Evolutionary conservation across 768 basidiomycete genomes (phyloP).

Genomic region (Pleurotus eryngii): DNA sequence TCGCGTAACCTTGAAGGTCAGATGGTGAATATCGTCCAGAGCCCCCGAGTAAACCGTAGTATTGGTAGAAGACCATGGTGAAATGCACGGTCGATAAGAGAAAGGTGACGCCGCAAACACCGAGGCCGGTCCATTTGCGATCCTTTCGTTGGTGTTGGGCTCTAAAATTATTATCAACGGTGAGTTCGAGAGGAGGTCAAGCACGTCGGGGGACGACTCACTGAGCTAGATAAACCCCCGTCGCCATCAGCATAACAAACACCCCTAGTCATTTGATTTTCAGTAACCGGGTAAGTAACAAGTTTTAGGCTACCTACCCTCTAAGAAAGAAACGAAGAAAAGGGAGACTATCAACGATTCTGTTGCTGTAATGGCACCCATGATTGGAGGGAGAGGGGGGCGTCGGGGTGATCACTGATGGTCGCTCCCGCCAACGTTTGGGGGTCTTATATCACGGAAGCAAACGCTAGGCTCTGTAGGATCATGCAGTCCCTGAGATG

Average conservation of each 20-base stretch:
- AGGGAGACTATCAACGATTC: constrained; percentile 7
- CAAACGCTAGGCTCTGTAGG: constrained; percentile 2
- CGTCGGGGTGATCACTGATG: background rate
- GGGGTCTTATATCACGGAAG: constrained; percentile 6
- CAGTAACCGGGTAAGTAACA: background rate
- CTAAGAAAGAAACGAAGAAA: constrained; percentile 2
- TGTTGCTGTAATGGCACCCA: background rate
- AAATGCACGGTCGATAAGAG: background rate
- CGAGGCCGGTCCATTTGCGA: constrained; percentile 1
- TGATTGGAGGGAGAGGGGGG: background rate
- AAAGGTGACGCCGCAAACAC: background rate
- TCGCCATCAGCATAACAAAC: constrained; percentile 3
- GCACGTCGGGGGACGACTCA: background rate
- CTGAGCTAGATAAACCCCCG: background rate
- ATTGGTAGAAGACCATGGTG: constrained; percentile 4
- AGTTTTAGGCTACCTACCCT: background rate
- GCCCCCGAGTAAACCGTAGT: background rate
- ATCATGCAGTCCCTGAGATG: background rate
- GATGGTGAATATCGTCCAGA: background rate
- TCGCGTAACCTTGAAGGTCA: background rate
- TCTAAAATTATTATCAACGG: no score
- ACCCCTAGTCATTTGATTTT: background rate
- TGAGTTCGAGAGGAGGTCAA: background rate
- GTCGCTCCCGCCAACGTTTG: background rate
- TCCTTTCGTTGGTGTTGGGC: background rate